A percentile compares a stretch with the other conserved stretches of the same genome.
Evolutionary conservation across 768 basidiomycete genomes (phyloP).

Genomic region (Dentipellis fragilis): DNA sequence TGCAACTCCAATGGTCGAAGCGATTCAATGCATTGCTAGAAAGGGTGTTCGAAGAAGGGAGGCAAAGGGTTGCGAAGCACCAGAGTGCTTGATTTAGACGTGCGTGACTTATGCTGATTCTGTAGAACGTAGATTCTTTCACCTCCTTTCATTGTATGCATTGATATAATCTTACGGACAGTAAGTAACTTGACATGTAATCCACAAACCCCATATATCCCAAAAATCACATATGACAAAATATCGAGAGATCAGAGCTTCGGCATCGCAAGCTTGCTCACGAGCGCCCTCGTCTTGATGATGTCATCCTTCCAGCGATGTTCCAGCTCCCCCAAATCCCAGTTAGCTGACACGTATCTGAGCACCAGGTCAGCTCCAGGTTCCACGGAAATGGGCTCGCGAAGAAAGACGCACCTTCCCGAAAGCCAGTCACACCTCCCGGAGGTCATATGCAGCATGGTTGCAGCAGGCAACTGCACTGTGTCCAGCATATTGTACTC

Average conservation of each 20-base stretch:
- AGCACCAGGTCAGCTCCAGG: background rate
- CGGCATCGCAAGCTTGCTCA: conserved; percentile 2
- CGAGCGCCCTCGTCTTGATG: background rate
- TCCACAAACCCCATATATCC: too few relatives aligned
- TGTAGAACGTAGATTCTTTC: too few relatives aligned
- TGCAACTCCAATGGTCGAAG: conserved; percentile 37
- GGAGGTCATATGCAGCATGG: conserved; percentile 14
- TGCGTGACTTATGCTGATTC: too few relatives aligned
- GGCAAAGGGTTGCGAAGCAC: background rate
- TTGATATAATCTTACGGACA: too few relatives aligned
- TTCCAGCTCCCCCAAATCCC: conserved; percentile 1
- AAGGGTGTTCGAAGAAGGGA: conserved; percentile 32
- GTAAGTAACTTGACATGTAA: too few relatives aligned
- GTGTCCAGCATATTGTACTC: conserved; percentile 7
- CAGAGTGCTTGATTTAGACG: too few relatives aligned
- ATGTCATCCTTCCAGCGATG: conserved; percentile 2
- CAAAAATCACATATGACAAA: too few relatives aligned
- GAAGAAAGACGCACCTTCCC: conserved; percentile 10
- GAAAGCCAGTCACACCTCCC: conserved; percentile 15
- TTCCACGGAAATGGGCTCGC: background rate
- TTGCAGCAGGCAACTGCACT: conserved; percentile 14
- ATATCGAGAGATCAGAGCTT: background rate
- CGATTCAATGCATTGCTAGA: conserved; percentile 51
- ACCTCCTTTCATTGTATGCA: too few relatives aligned
- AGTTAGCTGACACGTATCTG: conserved; percentile 2